Evolutionary conservation across 345 rosid genomes (phyloP), one percentile per base, ranked within the genome.

Genomic region (Firmiana major): DNA sequence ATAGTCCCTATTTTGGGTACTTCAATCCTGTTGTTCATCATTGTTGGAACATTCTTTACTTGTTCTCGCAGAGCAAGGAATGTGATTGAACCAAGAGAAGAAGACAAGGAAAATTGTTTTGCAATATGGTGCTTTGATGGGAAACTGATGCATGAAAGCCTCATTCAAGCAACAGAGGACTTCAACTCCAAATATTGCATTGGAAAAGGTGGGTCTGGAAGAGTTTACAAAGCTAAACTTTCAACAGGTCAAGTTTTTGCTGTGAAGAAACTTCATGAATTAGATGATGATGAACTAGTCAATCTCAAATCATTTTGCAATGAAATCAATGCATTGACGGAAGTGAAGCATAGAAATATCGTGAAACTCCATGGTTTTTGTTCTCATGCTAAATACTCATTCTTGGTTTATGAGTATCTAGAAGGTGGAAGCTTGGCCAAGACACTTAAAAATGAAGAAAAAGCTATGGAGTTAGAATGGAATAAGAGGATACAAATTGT

Each of bases 351-450:
- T 45, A 43, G 78, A 0, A 83, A 76, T 55, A 60, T 83, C 45
- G 85, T 79, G 11, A 79, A 79, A 31, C 63, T 83, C 22, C 26
- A 75, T 36, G 87, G 87, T 10, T 85, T 79, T 45, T 79, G 80
- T 49, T 28, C 73, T 13, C 73, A 24, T 48, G 73, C 34, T 22
- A 43, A 22, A 7, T 69, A 82, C 7, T 45, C 80, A 9, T 77
- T 79, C 53, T 17, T 82, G 79, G 83, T 82, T n/a, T 82, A 65
- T 36, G 81, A 84, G 78, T 82, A 42, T 51, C 26, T 84, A 6
- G 77, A 77, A 40, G 78, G 40, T 17, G 87, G 85, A 26, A 82
- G 87, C 73, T 75, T 85, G 71, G 77, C 74, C 3, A 48, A 65
- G 21, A 48, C 78, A 19, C 79, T 82, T 21, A 73, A 68, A 66